Evolutionary conservation across 192 early-diverging fungal species (phyloP), one percentile per base, ranked within the genome.

Genomic region (Backusella luteola): DNA sequence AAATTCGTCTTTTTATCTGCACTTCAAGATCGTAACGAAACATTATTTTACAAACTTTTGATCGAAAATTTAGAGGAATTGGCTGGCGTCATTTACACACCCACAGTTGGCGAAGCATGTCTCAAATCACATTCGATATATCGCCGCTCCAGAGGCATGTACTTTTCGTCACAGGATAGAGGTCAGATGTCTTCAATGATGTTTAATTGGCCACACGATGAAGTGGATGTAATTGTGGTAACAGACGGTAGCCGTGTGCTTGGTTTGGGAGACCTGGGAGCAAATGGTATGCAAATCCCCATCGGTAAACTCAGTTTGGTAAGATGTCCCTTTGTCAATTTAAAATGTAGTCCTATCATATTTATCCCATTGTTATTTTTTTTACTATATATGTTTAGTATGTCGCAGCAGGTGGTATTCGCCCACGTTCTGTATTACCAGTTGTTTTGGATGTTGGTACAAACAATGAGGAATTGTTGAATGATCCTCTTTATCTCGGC

Each of bases 141-240:
- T 67, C 84, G 86, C 14, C 83, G 86, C 41, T 80, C 86, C 38
- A 74, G 86, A 77, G 86, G 86, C 12, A 87, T 87, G 86, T 87
- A 87, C 74, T 87, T 87, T 49, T 85, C 84, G 5, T 74, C 86
- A 14, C 79, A 84, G 41, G 86, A 87, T 63, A 81, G 84, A 68
- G 86, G 86, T 41, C 66, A 77, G 46, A 87, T 87, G 86, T 85
- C 86, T 44, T 84, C 86, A 26, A 87, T 87, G 86, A 81, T 85
- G 21, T 82, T 85, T 46, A 87, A 87, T 73, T 87, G 86, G 86
- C 86, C 86, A 46, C 86, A 87, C 42, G 86, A 87, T 77, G 84
- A 87, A 79, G 86, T 87, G 67, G 73, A 82, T 66, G 81, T 82
- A 3, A 82, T 82, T 75, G 81, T 82, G 2, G 81, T 82, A 11